Evolutionary conservation across 2,329 filamentous ascomycete genomes (phyloP).

Genomic region (Epichloe typhina): DNA sequence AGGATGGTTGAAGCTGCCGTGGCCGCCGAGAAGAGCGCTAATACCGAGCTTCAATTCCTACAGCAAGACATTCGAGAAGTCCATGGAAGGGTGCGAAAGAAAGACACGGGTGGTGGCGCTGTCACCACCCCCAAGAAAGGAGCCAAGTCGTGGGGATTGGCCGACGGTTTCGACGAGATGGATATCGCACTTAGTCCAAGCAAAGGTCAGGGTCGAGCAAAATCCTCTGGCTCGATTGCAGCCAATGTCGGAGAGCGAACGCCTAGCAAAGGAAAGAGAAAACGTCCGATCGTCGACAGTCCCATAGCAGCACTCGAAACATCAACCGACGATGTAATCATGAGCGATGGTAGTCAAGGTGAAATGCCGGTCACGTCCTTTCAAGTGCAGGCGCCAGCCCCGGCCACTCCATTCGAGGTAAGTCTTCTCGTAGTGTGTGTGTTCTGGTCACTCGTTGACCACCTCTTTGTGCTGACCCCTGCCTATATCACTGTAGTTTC

Average conservation of each 20-base stretch:
- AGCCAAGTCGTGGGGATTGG: constrained; percentile 41
- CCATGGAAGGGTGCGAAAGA: constrained; percentile 33
- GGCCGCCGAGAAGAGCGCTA: constrained; percentile 49
- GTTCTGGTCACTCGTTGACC: not conserved
- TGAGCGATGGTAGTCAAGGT: constrained; percentile 17
- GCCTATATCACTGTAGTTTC: constrained; percentile 26
- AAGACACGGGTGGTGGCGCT: constrained; percentile 21
- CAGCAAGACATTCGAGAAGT: constrained; percentile 57
- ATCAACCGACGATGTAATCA: constrained; percentile 28
- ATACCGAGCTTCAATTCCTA: constrained; percentile 60
- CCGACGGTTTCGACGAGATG: constrained; percentile 67
- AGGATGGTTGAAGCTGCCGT: constrained; percentile 50
- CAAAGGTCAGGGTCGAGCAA: constrained; percentile 30
- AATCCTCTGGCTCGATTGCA: constrained; percentile 29
- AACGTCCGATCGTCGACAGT: constrained; percentile 51
- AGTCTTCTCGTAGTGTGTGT: constrained; percentile 6
- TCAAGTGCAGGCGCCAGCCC: constrained; percentile 11
- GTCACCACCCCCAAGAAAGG: constrained; percentile 47
- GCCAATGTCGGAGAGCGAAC: constrained; percentile 37
- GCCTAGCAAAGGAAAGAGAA: constrained; percentile 59
- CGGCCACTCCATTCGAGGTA: constrained; percentile 31
- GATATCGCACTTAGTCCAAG: constrained; percentile 41
- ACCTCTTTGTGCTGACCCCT: not conserved
- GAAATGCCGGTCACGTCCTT: constrained; percentile 9
- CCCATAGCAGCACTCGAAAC: constrained; percentile 49